phyloP scores from a whole-genome alignment of 495 filamentous ascomycete species.

The Penicillium canescens region DNA sequence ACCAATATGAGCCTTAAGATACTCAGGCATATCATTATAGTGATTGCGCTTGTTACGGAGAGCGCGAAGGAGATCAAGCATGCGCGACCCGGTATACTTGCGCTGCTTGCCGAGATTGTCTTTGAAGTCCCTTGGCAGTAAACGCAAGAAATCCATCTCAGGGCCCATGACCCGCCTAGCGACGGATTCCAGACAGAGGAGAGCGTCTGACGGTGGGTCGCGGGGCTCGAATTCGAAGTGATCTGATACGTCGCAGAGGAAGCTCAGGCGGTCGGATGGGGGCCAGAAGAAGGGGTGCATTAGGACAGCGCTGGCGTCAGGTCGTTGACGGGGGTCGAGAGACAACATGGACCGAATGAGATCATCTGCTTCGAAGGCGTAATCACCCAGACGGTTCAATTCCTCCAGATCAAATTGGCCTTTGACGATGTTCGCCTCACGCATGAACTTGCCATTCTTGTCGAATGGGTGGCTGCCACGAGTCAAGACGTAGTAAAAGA shows the following conservation, averaged over 20 bases:
- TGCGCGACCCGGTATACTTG: slow-evolving; percentile 81
- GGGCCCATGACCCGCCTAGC: slow-evolving; percentile 55
- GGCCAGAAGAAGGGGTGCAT: slow-evolving; percentile 97
- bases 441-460: slow-evolving; percentile 87
- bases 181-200: slow-evolving; percentile 63
- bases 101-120: slow-evolving; percentile 90
- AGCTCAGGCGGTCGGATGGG: slow-evolving; percentile 79
- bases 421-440: slow-evolving; percentile 94
- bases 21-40: slow-evolving; percentile 84
- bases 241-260: slow-evolving; percentile 91
- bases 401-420: slow-evolving; percentile 71
- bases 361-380: slow-evolving; percentile 81
- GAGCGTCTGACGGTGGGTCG: slow-evolving; percentile 69
- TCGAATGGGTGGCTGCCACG: slow-evolving; percentile 92
- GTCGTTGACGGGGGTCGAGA: slow-evolving; percentile 66
- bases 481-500: slow-evolving; percentile 95
- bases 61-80: slow-evolving; percentile 86
- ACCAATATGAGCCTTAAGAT: slow-evolving; percentile 76
- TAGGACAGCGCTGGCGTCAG: slow-evolving; percentile 74
- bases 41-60: slow-evolving; percentile 96
- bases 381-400: slow-evolving; percentile 72
- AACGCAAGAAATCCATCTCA: slow-evolving; percentile 71
- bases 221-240: slow-evolving; percentile 90
- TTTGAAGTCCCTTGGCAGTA: slow-evolving; percentile 75
- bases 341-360: slow-evolving; percentile 82